These are phyloP conservation scores for Rhododendron ferrugineum DNA, from an alignment of 148 eudicot genomes.

Conservation along the genomic window DNA sequence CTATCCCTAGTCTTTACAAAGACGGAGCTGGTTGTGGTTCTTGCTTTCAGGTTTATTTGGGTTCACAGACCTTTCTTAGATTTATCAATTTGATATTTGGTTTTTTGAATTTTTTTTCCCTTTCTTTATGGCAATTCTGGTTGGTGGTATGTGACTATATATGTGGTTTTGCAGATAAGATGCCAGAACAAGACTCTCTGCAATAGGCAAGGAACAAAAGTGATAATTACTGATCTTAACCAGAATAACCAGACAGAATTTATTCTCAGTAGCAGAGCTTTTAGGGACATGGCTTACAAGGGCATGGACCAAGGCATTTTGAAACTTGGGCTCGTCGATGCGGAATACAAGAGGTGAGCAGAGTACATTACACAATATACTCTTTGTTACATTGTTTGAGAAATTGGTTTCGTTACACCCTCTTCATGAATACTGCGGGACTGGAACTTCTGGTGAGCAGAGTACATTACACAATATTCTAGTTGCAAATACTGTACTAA, in stretches of 20 bases:
- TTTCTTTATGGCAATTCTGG: neutral
- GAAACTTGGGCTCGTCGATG: slow-evolving; percentile 46
- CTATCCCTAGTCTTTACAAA: slow-evolving; percentile 51
- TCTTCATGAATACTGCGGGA: neutral
- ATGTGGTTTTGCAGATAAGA: slow-evolving; percentile 42
- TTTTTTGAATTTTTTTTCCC: neutral
- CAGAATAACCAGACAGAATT: slow-evolving; percentile 44
- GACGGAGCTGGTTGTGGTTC: slow-evolving; percentile 85
- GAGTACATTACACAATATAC: neutral
- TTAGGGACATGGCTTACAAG: slow-evolving; percentile 65
- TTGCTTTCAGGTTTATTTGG: slow-evolving; percentile 59
- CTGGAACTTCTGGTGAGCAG: no score
- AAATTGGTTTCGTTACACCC: neutral
- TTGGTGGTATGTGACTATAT: neutral
- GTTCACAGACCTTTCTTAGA: neutral
- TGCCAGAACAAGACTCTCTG: slow-evolving; percentile 52
- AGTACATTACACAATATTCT: no score
- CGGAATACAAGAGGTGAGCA: slow-evolving; percentile 55
- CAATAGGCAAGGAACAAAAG: slow-evolving; percentile 41
- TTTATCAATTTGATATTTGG: neutral
- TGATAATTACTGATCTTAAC: slow-evolving; percentile 51
- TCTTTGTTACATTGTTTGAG: neutral
- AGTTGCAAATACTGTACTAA: neutral
- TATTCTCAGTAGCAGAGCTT: slow-evolving; percentile 66
- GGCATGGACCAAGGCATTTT: slow-evolving; percentile 39